Percentiles rank a stretch among this genome's conserved stretches.
phyloP scores from a whole-genome alignment of 768 basidiomycete genomes.

The Leucogyrophana mollusca region DNA sequence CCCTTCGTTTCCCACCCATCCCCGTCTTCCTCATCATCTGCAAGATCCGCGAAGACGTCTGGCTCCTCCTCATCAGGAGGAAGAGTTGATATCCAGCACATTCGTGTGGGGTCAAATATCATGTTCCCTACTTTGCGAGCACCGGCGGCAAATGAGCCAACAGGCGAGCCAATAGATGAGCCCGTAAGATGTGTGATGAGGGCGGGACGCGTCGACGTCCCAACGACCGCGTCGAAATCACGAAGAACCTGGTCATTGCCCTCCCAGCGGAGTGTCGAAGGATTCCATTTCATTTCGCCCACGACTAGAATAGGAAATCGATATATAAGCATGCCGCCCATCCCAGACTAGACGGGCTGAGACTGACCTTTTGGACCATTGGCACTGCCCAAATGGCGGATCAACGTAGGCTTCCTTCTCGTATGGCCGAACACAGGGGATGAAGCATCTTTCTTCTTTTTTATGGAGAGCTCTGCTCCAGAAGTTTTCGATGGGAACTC shows the following conservation, averaged over 20 bases:
- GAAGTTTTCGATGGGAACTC: conserved; percentile 47
- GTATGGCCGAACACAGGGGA: conserved; percentile 47
- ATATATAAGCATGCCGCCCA: conserved; percentile 1
- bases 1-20: conserved; percentile 70
- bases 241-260: conserved; percentile 91
- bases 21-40: conserved; percentile 86
- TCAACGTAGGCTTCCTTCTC: conserved; percentile 80
- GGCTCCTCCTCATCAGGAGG: conserved; percentile 90
- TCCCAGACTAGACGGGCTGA: too few species aligned
- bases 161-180: conserved; percentile 80
- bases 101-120: conserved; percentile 91
- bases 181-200: conserved; percentile 93
- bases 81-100: conserved; percentile 92
- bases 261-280: conserved; percentile 87
- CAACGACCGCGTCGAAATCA: conserved; percentile 82
- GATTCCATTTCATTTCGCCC: conserved; percentile 98
- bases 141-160: conserved; percentile 69
- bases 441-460: conserved; percentile 52
- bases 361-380: conserved; percentile 67
- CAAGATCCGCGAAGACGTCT: conserved; percentile 91
- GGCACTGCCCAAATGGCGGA: conserved; percentile 75
- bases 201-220: conserved; percentile 86
- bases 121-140: conserved; percentile 95
- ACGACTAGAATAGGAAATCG: conserved; percentile 56
- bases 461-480: conserved; percentile 38